Conservation (phyloP, 257 asterid species). For the Henckelia pumila region DNA sequence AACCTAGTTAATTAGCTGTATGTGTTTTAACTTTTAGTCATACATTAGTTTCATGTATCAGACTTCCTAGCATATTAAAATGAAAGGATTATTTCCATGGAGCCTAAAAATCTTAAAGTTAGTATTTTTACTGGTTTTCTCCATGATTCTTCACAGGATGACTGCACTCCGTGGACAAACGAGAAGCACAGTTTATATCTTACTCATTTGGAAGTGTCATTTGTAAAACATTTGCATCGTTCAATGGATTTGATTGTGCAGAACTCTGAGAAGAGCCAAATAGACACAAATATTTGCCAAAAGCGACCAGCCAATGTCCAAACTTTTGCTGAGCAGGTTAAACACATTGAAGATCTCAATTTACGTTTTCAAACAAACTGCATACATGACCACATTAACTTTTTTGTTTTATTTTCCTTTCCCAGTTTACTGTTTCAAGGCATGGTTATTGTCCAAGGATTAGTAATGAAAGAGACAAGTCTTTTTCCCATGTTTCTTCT, state of each 20-base stretch:
- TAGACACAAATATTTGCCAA: slow-evolving; percentile 20
- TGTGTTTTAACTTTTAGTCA: not conserved
- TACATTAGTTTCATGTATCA: not conserved
- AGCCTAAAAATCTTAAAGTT: not conserved
- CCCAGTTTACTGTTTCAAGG: slow-evolving; percentile 34
- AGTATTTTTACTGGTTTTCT: not conserved
- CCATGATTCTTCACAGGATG: not conserved
- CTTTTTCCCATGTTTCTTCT: slow-evolving; percentile 30
- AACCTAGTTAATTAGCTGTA: not conserved
- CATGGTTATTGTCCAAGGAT: slow-evolving; percentile 36
- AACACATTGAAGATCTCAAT: slow-evolving; percentile 8
- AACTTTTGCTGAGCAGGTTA: slow-evolving; percentile 50
- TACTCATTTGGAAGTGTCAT: slow-evolving; percentile 62
- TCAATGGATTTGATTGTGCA: slow-evolving; percentile 34
- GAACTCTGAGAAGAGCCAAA: slow-evolving; percentile 35
- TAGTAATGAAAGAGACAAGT: slow-evolving; percentile 28
- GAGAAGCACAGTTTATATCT: slow-evolving; percentile 69
- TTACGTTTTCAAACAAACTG: slow-evolving; percentile 1
- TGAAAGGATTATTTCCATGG: not conserved
- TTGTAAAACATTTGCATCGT: slow-evolving; percentile 56
- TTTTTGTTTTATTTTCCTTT: slow-evolving; percentile 10
- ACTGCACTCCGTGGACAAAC: slow-evolving; percentile 45
- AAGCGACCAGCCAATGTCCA: slow-evolving; percentile 25
- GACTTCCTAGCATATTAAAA: not conserved
- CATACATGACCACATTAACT: not conserved